Base-by-base conservation (phyloP, 495 filamentous ascomycete genomes). In the Penicillium cinerascens region DNA sequence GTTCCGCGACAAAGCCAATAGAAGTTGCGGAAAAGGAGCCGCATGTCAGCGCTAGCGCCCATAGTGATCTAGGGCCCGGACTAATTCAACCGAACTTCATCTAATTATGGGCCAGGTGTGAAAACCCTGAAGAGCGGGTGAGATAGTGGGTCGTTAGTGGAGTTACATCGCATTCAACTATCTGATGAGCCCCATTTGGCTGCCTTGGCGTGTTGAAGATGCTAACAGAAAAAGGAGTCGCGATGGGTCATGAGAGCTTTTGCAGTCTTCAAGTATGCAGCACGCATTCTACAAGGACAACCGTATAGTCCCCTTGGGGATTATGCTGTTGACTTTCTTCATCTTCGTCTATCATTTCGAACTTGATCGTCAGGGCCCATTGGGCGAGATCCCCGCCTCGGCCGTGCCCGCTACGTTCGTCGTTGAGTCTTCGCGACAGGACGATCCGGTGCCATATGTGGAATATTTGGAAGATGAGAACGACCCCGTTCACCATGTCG, bases 311-410 rank as follows among this genome's bases (percentile, higher is more conserved):
- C 63, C 63, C 2, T 38, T 65, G 35, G 63, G 59, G 57, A 58
- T 65, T 43, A 65, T 65, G 59, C 44, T 65, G 42, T 49, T 63
- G 52, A 58, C 56, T 13, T 43, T 61, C 27, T 47, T 57, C n/a
- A 27, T 65, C 18, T 65, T 65, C 39, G 29, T 62, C 41, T 65
- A 65, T 36, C 54, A 65, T 48, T 60, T 65, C 37, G 59, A 60
- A 37, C 29, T 62, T 15, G 53, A 60, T 52, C 56, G 52, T 20
- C 51, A 44, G 23, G 48, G 35, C 16, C 52, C 51, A 51, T 27
- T 47, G 16, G 47, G 38, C n/a, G 54, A 51, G 38, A 51, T 51
- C 38, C 47, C 47, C 26, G 43, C 47, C 2, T 11, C 41, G 7
- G 43, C 20, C 10, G 37, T 51, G 13, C 47, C 54, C 16, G 44